phyloP scores from a whole-genome alignment of 768 basidiomycete species.

The Mycena haematopus region DNA sequence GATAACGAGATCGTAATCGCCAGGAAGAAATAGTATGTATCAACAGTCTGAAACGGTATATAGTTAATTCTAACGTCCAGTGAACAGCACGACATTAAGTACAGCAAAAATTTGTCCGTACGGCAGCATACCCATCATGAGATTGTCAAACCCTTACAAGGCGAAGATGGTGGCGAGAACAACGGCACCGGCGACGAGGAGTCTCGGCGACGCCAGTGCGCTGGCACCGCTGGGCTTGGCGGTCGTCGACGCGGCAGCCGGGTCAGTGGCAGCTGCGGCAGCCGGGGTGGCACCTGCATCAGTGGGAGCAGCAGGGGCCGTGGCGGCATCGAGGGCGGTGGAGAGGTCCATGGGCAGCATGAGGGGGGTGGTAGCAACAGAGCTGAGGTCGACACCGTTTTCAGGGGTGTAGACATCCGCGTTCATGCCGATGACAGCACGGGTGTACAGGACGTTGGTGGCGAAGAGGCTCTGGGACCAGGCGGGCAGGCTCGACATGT shows the following conservation, averaged over 20 bases:
- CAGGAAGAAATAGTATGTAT: constrained; percentile 28
- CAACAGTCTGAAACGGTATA: constrained; percentile 38
- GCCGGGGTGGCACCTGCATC: constrained; percentile 34
- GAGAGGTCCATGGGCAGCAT: constrained; percentile 67
- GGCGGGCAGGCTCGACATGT: constrained; percentile 58
- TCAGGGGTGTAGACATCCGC: constrained; percentile 56
- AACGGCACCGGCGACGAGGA: constrained; percentile 56
- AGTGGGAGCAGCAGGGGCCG: constrained; percentile 25
- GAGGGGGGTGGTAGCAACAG: constrained; percentile 51
- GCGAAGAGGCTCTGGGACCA: constrained; percentile 61
- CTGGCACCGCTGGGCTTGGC: constrained; percentile 46
- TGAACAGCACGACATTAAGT: constrained; percentile 26
- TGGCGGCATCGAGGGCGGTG: constrained; percentile 49
- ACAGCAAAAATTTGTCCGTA: constrained; percentile 27
- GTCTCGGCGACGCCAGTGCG: constrained; percentile 53
- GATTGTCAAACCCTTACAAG: constrained; percentile 43
- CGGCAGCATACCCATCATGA: constrained; percentile 26
- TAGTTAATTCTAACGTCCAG: constrained; percentile 36
- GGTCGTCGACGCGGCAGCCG: constrained; percentile 31
- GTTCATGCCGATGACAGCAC: constrained; percentile 53
- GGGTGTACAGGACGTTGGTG: constrained; percentile 48
- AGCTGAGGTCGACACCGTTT: constrained; percentile 58
- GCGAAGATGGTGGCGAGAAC: constrained; percentile 54
- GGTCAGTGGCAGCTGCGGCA: constrained; percentile 35
- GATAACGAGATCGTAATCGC: constrained; percentile 25